Percentiles rank a stretch among this genome's conserved stretches.
Evolutionary conservation across 306 rosid species (phyloP).

Genomic region (Cicer chorassanicum): DNA sequence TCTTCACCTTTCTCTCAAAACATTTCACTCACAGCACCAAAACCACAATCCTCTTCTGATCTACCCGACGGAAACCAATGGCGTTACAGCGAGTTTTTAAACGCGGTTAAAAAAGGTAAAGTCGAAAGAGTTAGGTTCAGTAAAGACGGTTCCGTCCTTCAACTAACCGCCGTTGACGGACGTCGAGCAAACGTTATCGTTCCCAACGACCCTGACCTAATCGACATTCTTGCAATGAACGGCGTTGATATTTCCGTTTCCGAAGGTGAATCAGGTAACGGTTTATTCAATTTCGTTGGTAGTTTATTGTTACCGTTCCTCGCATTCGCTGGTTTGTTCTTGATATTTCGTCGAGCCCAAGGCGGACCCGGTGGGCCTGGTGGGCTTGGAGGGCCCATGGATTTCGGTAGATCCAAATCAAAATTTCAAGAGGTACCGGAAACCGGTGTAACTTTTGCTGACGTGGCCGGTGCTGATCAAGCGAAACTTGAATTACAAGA

Average conservation of each 20-base stretch:
- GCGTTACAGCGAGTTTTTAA: constrained; percentile 95
- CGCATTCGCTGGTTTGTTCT: constrained; percentile 89
- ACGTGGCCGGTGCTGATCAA: constrained; percentile 97
- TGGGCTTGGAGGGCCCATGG: constrained; percentile 98
- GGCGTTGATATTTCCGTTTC: constrained; percentile 93
- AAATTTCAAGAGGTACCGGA: constrained; percentile 96
- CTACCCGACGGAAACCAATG: constrained; percentile 91
- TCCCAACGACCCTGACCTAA: constrained; percentile 95
- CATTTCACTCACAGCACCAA: constrained; percentile 74
- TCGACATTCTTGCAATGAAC: constrained; percentile 93
- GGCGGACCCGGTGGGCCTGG: constrained; percentile 95
- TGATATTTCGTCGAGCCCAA: constrained; percentile 82
- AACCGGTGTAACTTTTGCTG: constrained; percentile 84
- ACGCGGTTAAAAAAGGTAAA: constrained; percentile 92
- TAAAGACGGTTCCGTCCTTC: constrained; percentile 91
- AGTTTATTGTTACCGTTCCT: constrained; percentile 81
- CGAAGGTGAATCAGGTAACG: constrained; percentile 81
- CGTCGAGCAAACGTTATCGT: constrained; percentile 85
- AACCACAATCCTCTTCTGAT: constrained; percentile 65
- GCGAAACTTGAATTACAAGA: constrained; percentile 91
- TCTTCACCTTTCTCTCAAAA: constrained; percentile 78
- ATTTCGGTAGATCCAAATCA: constrained; percentile 88
- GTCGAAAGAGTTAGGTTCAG: constrained; percentile 91
- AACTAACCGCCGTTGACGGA: constrained; percentile 88
- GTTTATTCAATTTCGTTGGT: constrained; percentile 75